A percentile compares a stretch with the other conserved stretches of the same genome.
phyloP scores from a whole-genome alignment of 495 filamentous ascomycete species.

The Podospora pseudoanserina region DNA sequence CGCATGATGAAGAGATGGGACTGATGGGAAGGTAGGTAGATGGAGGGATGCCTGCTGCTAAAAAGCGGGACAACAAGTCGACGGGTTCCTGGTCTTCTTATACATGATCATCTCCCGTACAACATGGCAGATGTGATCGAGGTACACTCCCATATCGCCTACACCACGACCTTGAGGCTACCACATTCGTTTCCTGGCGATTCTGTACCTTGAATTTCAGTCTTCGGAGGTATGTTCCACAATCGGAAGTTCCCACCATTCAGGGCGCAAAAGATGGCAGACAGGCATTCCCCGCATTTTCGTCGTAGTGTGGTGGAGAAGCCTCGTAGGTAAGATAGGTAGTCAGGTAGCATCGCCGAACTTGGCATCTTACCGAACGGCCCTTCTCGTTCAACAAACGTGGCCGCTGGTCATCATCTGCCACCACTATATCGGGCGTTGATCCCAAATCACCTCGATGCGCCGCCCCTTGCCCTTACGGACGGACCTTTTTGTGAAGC shows the following conservation, averaged over 20 bases:
- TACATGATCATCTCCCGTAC: not conserved
- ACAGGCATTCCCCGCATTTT: conserved; percentile 11
- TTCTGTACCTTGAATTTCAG: not conserved
- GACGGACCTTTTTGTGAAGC: not conserved
- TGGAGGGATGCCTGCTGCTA: not conserved
- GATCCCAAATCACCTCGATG: conserved; percentile 1
- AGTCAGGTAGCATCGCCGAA: not conserved
- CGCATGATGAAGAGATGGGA: not conserved
- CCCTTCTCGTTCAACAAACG: not conserved
- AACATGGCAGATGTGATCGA: not conserved
- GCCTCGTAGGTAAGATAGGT: not conserved
- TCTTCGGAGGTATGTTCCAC: not conserved
- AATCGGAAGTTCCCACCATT: not conserved
- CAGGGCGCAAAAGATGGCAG: not conserved
- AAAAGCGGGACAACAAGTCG: not conserved
- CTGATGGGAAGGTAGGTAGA: too few relatives aligned
- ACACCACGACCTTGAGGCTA: not conserved
- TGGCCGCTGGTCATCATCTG: not conserved
- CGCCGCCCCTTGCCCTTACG: not conserved
- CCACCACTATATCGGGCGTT: not conserved
- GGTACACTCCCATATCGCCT: too few relatives aligned
- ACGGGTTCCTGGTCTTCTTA: not conserved
- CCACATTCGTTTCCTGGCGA: not conserved
- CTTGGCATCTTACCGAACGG: not conserved
- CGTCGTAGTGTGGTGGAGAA: not conserved